These are phyloP conservation scores for Candida cerambycidarum DNA, from an alignment of 805 yeast species.

Conservation along the genomic window DNA sequence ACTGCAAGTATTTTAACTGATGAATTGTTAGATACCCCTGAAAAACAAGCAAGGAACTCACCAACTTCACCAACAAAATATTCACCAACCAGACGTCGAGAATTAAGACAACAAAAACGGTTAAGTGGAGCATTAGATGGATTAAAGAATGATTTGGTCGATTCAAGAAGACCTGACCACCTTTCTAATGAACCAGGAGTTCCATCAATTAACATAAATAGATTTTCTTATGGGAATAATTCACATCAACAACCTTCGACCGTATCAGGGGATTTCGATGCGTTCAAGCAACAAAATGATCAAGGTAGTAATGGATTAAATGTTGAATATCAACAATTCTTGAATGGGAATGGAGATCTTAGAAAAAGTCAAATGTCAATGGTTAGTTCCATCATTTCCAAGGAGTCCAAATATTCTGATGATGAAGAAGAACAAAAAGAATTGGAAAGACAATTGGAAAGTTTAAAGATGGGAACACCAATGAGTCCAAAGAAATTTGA, in stretches of 20 bases:
- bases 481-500: background rate
- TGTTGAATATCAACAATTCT: slow-evolving; percentile 29
- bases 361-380: slow-evolving; percentile 40
- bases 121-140: slow-evolving; percentile 28
- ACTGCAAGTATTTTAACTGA: slow-evolving; percentile 13
- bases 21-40: slow-evolving; percentile 15
- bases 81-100: slow-evolving; percentile 1
- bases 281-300: slow-evolving; percentile 10
- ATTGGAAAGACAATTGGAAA: slow-evolving; percentile 37
- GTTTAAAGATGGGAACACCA: slow-evolving; percentile 26
- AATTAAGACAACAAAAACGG: slow-evolving; percentile 14
- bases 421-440: slow-evolving; percentile 28
- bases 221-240: slow-evolving; percentile 13
- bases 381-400: slow-evolving; percentile 43
- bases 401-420: slow-evolving; percentile 29
- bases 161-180: slow-evolving; percentile 18
- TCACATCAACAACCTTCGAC: background rate
- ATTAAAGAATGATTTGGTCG: slow-evolving; percentile 27
- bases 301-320: slow-evolving; percentile 17
- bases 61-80: slow-evolving; percentile 6
- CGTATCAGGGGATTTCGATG: slow-evolving; percentile 18
- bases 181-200: background rate
- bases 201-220: background rate
- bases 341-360: slow-evolving; percentile 14
- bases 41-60: slow-evolving; percentile 2